Conservation (phyloP, 495 filamentous ascomycete species). For the Aspergillus affinis region DNA sequence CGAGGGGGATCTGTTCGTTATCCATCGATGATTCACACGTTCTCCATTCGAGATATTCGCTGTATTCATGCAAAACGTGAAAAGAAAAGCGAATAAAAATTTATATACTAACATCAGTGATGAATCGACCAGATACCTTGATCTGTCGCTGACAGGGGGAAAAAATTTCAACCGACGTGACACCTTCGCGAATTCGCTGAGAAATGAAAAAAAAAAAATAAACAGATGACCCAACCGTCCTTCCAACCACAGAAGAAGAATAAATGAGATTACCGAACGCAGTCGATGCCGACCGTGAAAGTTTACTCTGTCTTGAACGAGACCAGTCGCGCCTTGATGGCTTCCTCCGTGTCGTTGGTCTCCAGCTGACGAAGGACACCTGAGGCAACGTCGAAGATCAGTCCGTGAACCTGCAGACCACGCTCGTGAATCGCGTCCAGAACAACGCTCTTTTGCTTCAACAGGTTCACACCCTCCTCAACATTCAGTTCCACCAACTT, state of each 20-base stretch:
- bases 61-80: not conserved
- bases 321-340: constrained; percentile 37
- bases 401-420: constrained; percentile 71
- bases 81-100: not conserved
- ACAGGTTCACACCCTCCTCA: constrained; percentile 58
- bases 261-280: not conserved
- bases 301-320: constrained; percentile 38
- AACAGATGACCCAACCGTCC: not conserved
- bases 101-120: not conserved
- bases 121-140: not conserved
- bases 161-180: not conserved
- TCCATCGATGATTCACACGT: not conserved
- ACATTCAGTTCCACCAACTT: constrained; percentile 71
- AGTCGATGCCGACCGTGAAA: not conserved
- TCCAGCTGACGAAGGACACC: constrained; percentile 62
- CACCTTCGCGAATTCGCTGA: not conserved
- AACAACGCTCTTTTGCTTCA: constrained; percentile 61
- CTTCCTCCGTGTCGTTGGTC: constrained; percentile 38
- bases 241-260: not conserved
- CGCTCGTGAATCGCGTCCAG: constrained; percentile 65
- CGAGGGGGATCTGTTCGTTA: not conserved
- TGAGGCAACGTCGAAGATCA: constrained; percentile 64
- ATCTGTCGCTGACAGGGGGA: not conserved
- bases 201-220: not conserved
- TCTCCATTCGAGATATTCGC: not conserved